Base-by-base conservation (phyloP, 257 asterid genomes). In the Pogostemon cablin region DNA sequence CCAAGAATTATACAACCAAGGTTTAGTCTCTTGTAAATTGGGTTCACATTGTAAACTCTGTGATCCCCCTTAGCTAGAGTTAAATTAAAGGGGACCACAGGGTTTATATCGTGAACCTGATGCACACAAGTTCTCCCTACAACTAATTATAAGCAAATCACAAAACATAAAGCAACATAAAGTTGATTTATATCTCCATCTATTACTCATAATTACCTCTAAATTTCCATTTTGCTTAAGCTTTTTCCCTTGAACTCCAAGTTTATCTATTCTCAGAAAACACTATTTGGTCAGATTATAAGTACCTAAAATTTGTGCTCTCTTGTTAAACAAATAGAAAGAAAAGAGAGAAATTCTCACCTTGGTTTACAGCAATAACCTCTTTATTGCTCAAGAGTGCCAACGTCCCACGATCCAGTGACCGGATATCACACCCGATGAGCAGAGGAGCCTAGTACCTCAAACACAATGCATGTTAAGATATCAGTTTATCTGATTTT, bases 341-440 rank as follows among this genome's bases (percentile, higher is more conserved):
- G 47, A n/a, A 9, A 48, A 15, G 57, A 3, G 11, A 15, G 41
- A 5, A 47, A 4, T 42, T 65, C 87, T 75, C 65, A 90, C 98
- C 98, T 75, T 95, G 98, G 84, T 88, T 95, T 32, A 95, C 92
- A 39, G 87, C 95, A 68, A 95, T 91, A 20, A 89, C 99, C 68
- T 95, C 98, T 56, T 67, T 59, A 43, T 95, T 95, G 78, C 92
- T 84, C 8, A 95, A 79, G 49, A 91, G 62, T 11, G 50, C 73
- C 8, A 70, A 48, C 11, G 96, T 79, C 57, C 10, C 68, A 44
- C 12, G 68, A 81, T 88, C 81, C 78, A 89, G 71, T 5, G 93
- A 85, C 64, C 99, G 85, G 58, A 95, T 35, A 72, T 95, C 98
- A 56, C 99, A 95, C 48, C 99, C 99, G 25, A 95, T 86, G 43